Base-by-base conservation (phyloP, 768 basidiomycete species). In the Termitomyces sp. region DNA sequence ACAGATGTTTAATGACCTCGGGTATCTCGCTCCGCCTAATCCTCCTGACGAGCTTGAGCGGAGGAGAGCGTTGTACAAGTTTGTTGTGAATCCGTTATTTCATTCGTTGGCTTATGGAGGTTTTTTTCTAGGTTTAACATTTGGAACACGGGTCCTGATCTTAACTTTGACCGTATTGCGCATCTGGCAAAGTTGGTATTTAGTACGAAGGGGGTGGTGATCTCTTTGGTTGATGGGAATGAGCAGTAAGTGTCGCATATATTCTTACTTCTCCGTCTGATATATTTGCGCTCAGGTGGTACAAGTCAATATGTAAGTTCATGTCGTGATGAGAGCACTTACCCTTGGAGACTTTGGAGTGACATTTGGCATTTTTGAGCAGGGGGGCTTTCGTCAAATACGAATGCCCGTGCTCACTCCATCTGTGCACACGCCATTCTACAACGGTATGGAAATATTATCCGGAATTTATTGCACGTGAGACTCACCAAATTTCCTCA, bases 141-240 rank as follows among this genome's bases (percentile, higher is more conserved):
- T 46, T 86, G 92, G 81, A 84, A 90, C 59, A 94, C 93, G 0
- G 84, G 85, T 15, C 76, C 86, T 9, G 95, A 98, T 67, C 75
- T 83, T 58, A 95, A 96, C 66, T 97, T 98, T 65, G 94, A 97
- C 69, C 83, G 95, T 16, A 95, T 97, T 60, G 91, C 87, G 15
- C 93, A 96, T 67, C 80, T 98, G 25, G 90, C 89, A 38, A 95
- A 95, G 72, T 75, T 97, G 38, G 95, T 98, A 7, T 98, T 98
- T 70, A 89, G 81, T 64, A 90, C 94, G 2, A 91, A 90, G 66
- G 86, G 89, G 13, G 94, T 95, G 2, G 68, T 84, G 22, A 89
- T 98, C 20, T 83, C 88, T 7, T 72, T 96, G 35, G 78, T 94
- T n/a, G 94, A 96, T 65, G 85, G 84, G 12, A 83, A 85, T 40